Evolutionary conservation across 2,329 filamentous ascomycete genomes (phyloP).

Genomic region (Arachnopeziza araneosa): DNA sequence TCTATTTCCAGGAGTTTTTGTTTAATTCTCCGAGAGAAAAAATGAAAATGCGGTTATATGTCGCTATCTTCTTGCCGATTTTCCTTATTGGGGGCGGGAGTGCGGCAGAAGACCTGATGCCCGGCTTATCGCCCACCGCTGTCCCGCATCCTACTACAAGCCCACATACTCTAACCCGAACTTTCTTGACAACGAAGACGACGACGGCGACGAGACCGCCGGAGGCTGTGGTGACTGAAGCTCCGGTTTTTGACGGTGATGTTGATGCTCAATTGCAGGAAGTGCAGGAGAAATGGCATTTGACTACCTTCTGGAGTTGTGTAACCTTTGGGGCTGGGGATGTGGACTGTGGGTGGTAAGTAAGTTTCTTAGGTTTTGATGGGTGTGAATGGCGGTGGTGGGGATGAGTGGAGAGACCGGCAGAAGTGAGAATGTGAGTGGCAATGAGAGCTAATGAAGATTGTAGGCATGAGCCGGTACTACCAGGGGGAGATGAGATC

Average conservation of each 20-base stretch:
- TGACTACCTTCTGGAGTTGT: slow-evolving; percentile 28
- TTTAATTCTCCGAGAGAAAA: not conserved
- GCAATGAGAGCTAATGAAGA: not conserved
- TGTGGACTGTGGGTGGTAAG: slow-evolving; percentile 23
- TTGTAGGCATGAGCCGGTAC: slow-evolving; percentile 24
- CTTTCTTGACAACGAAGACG: not conserved
- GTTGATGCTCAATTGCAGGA: not conserved
- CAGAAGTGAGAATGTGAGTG: not conserved
- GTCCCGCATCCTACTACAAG: not conserved
- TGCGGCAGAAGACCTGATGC: too few species aligned
- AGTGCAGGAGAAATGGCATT: slow-evolving; percentile 25
- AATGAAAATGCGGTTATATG: not conserved
- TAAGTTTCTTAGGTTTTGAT: not conserved
- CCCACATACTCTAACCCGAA: not conserved
- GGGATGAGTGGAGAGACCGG: not conserved
- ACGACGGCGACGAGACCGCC: not conserved
- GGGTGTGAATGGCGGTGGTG: not conserved
- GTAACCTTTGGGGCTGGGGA: slow-evolving; percentile 15
- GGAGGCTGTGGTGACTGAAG: not conserved
- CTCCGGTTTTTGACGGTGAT: not conserved
- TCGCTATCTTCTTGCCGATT: not conserved
- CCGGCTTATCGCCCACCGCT: not conserved
- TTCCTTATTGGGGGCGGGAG: not conserved
- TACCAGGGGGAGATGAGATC: slow-evolving; percentile 26
- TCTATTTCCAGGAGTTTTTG: too few species aligned